phyloP scores from a whole-genome alignment of 192 early-diverging fungal genomes.

The Entophlyctis luteolus region DNA sequence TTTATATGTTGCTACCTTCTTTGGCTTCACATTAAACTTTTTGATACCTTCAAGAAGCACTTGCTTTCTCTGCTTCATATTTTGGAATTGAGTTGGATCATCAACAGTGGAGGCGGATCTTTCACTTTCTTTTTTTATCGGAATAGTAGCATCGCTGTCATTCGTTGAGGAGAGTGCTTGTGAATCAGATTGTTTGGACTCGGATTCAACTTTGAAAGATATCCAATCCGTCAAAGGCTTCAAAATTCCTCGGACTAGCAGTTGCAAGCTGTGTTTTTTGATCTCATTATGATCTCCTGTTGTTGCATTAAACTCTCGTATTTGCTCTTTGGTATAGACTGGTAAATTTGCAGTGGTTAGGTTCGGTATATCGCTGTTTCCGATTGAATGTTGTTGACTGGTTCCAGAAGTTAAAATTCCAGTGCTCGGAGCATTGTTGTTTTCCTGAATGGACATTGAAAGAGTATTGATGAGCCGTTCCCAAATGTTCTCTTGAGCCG shows the following conservation, averaged over 20 bases:
- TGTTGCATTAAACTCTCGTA: slow-evolving; percentile 49
- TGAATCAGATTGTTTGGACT: slow-evolving; percentile 16
- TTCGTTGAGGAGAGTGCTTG: background rate
- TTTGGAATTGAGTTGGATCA: slow-evolving; percentile 82
- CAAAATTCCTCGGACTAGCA: slow-evolving; percentile 51
- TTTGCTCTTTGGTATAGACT: slow-evolving; percentile 52
- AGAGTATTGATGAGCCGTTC: slow-evolving; percentile 78
- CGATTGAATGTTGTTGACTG: background rate
- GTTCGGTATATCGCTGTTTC: slow-evolving; percentile 34
- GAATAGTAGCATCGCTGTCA: slow-evolving; percentile 23
- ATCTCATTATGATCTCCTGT: slow-evolving; percentile 51
- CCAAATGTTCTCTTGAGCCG: slow-evolving; percentile 76
- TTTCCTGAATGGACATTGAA: slow-evolving; percentile 45
- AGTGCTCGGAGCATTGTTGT: slow-evolving; percentile 8
- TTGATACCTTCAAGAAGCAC: slow-evolving; percentile 71
- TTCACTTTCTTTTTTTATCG: slow-evolving; percentile 41
- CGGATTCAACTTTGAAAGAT: slow-evolving; percentile 17
- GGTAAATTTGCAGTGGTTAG: slow-evolving; percentile 52
- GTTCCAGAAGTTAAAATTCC: background rate
- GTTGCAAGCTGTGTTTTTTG: slow-evolving; percentile 49
- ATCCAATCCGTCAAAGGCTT: slow-evolving; percentile 45
- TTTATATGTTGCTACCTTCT: slow-evolving; percentile 46
- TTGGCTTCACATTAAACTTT: slow-evolving; percentile 83
- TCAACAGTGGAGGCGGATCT: slow-evolving; percentile 44
- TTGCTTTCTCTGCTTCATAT: slow-evolving; percentile 81